Evolutionary conservation across 179 eudicot species (phyloP), one percentile per base, ranked within the genome.

Genomic region (Nepenthes alata): DNA sequence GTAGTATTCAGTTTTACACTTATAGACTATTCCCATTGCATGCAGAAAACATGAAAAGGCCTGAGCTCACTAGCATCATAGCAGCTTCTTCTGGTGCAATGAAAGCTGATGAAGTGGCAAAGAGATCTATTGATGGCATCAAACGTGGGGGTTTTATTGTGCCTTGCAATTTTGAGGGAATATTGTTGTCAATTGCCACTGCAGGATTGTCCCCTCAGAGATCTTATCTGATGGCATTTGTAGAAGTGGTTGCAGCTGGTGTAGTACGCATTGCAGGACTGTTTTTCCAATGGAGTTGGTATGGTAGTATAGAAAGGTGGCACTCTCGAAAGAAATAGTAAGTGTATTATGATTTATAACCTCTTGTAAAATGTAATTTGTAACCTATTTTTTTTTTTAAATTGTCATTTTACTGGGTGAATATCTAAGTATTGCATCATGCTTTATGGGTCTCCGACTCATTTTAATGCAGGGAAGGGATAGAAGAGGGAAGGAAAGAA

Each of bases 91-190:
- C 98, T 2, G 90, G 88, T 60, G 76, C 68, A 58, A 89, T 89
- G 98, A 85, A 83, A 79, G 81, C 97, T 4, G 87, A 83, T 35
- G 93, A 85, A 65, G 97, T 93, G 73, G 95, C 96, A n/a, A 79
- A 77, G 64, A 89, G 74, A 77, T 66, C 90, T 50, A 72, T 83
- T 13, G 66, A 70, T 64, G 98, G 98, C 34, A 85, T 93, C 11
- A 79, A 79, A 73, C 67, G 74, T 52, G 96, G 83, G 8, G 68
- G 74, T 25, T 93, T 93, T 73, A 70, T 80, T 1, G 78, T 89
- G 50, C 83, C 84, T 45, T 89, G 96, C 82, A 93, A 93, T 77
- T 72, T 85, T 53, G 87, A 83, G 70, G 98, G 97, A 37, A 37
- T 71, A 44, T 35, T 83, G 47, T 67, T 89, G 58, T 68, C 88